Evolutionary conservation across 805 yeast species (phyloP), one percentile per base, ranked within the genome.

Genomic region (Lipomyces starkeyi): DNA sequence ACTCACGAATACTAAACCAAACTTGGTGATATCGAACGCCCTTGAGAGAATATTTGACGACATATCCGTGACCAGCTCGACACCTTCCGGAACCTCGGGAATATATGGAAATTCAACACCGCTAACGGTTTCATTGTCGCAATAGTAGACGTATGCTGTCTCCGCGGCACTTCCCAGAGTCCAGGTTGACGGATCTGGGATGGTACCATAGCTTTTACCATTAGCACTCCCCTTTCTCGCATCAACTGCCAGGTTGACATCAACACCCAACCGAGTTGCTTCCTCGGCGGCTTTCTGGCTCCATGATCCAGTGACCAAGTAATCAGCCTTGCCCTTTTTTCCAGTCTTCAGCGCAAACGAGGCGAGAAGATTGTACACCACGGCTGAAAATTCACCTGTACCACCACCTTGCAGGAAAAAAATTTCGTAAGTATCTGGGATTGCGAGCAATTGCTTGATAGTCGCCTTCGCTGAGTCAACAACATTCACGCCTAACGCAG

Each of bases 341-440:
- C 94, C 95, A 22, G 89, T 85, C 76, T 84, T 88, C 72, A 86
- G 87, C 58, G 89, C 90, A 78, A 85, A 86, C 25, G 89, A 83
- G 32, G 97, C 97, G 69, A 90, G 78, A 79, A 95, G 78, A 78
- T 93, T 94, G 74, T 93, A 87, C 11, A 91, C 92, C 59, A 91
- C 84, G 4, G 97, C 87, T 2, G 98, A 91, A 74, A 95, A 95
- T 5, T 97, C 98, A 37, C 93, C 90, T 62, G 98, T 94, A 68
- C 98, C 99, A 71, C 99, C 99, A 72, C 99, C 98, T 82, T 95
- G 99, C 80, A 94, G 80, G 81, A 94, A 95, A 78, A 95, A 89
- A 1, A 94, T 94, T 78, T 93, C 98, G 78, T 95, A 97, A 40
- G 97, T 89, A 68, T 91, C 97, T 40, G 98, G 98, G 61, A 95